A percentile compares a stretch with the other conserved stretches of the same genome.
phyloP scores from a whole-genome alignment of 2,329 filamentous ascomycete genomes.

The Albophoma yamanashiensis region DNA sequence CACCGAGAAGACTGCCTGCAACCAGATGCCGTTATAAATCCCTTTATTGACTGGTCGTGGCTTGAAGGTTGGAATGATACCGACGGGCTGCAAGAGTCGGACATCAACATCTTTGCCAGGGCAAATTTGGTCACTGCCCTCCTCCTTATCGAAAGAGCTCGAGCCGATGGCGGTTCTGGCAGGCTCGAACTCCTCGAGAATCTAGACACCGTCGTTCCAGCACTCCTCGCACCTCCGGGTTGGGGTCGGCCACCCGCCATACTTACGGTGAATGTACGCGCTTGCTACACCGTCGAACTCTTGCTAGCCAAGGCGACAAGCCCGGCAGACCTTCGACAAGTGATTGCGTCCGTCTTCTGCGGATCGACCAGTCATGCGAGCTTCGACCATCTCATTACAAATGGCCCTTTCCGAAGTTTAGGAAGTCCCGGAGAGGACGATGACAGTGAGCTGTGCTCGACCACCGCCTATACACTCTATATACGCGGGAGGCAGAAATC shows the following conservation, averaged over 20 bases:
- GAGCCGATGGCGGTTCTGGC: slow-evolving; percentile 4
- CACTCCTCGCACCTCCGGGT: slow-evolving; percentile 13
- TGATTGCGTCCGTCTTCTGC: slow-evolving; percentile 21
- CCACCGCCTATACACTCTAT: neutral
- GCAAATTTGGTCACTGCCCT: slow-evolving; percentile 26
- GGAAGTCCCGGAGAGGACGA: slow-evolving; percentile 1
- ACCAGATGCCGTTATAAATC: neutral
- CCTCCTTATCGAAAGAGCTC: slow-evolving; percentile 13
- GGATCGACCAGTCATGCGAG: neutral
- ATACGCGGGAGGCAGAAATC: neutral
- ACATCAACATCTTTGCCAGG: slow-evolving; percentile 11
- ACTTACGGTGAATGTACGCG: slow-evolving; percentile 25
- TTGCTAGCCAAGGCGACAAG: slow-evolving; percentile 6
- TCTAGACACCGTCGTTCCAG: slow-evolving; percentile 19
- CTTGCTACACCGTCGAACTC: slow-evolving; percentile 19
- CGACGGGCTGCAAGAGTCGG: neutral
- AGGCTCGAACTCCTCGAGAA: slow-evolving; percentile 16
- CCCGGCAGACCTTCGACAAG: slow-evolving; percentile 6
- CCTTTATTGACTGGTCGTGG: slow-evolving; percentile 18
- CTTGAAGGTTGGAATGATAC: neutral
- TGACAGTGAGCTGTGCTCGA: neutral
- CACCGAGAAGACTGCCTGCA: neutral
- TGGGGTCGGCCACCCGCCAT: slow-evolving; percentile 7
- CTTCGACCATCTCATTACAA: slow-evolving; percentile 5
- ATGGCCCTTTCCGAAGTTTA: slow-evolving; percentile 16